These are phyloP conservation scores for Tricholoma furcatifolium DNA, from an alignment of 768 basidiomycete genomes.

Conservation along the genomic window DNA sequence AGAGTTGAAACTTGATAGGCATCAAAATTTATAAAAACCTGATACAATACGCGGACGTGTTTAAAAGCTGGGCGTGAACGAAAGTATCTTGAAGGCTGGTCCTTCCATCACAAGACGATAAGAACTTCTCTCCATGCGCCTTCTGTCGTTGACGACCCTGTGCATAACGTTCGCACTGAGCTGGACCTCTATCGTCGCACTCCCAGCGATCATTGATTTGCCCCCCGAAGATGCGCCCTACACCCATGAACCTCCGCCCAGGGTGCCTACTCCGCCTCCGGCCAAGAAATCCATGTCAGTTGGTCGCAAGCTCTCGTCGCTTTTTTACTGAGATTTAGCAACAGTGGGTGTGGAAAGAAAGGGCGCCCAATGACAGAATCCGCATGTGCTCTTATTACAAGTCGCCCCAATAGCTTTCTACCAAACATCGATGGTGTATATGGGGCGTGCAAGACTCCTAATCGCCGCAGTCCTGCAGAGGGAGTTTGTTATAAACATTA, in stretches of 20 bases:
- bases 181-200: background rate
- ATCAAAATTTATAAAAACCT: too few relatives aligned
- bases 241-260: too few relatives aligned
- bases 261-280: too few relatives aligned
- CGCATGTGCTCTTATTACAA: background rate
- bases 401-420: background rate
- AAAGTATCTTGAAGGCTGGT: background rate
- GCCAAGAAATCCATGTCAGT: too few relatives aligned
- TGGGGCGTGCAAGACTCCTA: background rate
- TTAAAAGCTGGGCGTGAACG: background rate
- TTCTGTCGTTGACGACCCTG: background rate
- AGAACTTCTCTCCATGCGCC: background rate
- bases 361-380: background rate
- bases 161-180: background rate
- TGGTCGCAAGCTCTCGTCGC: background rate
- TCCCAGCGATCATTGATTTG: background rate
- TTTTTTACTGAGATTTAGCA: background rate
- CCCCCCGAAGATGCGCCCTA: background rate
- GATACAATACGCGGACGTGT: too few relatives aligned
- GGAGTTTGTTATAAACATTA: too few relatives aligned
- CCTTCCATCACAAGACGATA: background rate
- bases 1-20: too few relatives aligned
- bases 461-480: background rate
- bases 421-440: background rate
- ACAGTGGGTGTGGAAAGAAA: background rate